Evolutionary conservation across 1,284 basidiomycete species (phyloP), one percentile per base, ranked within the genome.

Genomic region (Pulveroboletus sp.): DNA sequence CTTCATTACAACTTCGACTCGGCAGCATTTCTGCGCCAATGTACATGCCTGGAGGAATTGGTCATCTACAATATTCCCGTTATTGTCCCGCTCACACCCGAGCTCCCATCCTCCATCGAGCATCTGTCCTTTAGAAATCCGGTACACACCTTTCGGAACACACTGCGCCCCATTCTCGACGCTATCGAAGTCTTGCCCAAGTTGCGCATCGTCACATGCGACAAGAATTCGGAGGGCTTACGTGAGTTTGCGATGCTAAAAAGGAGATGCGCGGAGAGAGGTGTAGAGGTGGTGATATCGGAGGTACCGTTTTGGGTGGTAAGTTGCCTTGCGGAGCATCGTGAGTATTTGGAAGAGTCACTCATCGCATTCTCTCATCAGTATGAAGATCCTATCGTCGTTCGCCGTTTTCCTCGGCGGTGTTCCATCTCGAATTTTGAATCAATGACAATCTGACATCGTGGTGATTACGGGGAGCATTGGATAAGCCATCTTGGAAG

Each of bases 21-120:
- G 1, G 66, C 69, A 3, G 64, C 66, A 13, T 61, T 79, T 37
- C 55, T 81, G 29, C 62, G 62, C 24, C 63, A 65, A n/a, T 81
- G 78, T 61, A 67, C 65, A 1, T 68, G 64, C 40, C 70, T 81
- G 26, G 66, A 75, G 56, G 79, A 81, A 54, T 61, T 81, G 16
- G 59, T 76, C 17, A 49, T 80, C 24, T 66, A 73, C 39, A 72
- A 70, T 33, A 58, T 78, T 8, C 75, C 78, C 15, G 67, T 63
- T 6, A 51, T 73, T 32, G 54, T 75, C 42, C 63, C 66, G 4
- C 65, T 78, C 16, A 66, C 53, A 5, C 54, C 53, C 5, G 57
- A 57, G 3, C 67, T 80, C 16, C 73, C 79, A 6, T 55, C 56
- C 15, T 69, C 72, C 2, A 60, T 81, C 24, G 70, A 78, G 56